Base-by-base conservation (phyloP, 1,139 yeast genomes). In the Pichia terricola region DNA sequence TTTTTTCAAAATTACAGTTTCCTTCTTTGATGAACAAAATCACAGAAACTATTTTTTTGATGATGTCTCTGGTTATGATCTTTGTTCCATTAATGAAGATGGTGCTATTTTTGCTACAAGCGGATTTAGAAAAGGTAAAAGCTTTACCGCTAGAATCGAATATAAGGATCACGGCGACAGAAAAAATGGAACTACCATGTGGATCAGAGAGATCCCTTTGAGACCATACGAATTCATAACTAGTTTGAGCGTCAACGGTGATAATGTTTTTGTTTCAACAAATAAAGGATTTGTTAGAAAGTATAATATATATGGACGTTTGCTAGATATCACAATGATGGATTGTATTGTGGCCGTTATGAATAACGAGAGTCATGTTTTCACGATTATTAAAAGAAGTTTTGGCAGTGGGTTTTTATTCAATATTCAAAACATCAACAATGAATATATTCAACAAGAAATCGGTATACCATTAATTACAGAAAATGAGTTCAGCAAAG, bases 1-100 rank as follows among this genome's bases (percentile, higher is more conserved):
- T 52, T 32, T 32, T 11, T 45, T 30, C 22, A 46, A 48, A 40
- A 70, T 89, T 22, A 87, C 96, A 0, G 88, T 89, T 2, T 77
- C 89, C 11, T 91, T 91, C 57, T 88, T 87, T 57, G 96, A 91
- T 59, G 69, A 84, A 41, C 78, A 88, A 0, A 60, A 74, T n/a
- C 83, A 81, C 59, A 77, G 81, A 45, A 96, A 87, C 54, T 87
- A 86, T 55, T 94, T 87, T 63, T 89, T 91, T 64, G 81, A 81
- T 40, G 98, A 91, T 61, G 63, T 75, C 40, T 70, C 72, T 47
- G 72, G 76, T 22, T 86, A 71, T 60, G 95, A 87, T 59, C 65
- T 86, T 43, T 94, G 95, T 31, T 76, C 87, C 1, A 68, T 91
- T 56, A 81, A 81, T 44, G 71, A 70, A 33, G 70, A 69, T 4